Evolutionary conservation across 441 rosid genomes (phyloP).

Genomic region (Gossypium schwendimanii): DNA sequence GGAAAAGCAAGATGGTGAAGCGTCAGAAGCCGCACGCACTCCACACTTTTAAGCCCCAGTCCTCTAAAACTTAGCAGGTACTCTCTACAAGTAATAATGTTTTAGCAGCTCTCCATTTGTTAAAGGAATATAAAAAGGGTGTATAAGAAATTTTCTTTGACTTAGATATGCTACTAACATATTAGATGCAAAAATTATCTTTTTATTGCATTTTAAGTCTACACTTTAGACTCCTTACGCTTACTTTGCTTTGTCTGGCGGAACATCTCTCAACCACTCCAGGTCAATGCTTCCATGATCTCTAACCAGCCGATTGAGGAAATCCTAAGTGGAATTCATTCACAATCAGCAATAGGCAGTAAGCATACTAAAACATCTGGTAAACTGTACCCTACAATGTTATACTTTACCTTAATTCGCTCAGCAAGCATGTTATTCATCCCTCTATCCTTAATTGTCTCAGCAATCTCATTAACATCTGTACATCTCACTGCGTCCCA

Average conservation of each 20-base stretch:
- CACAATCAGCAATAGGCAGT: slow-evolving; percentile 15
- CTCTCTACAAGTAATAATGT: slow-evolving; percentile 33
- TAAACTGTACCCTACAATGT: not conserved
- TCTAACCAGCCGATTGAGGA: slow-evolving; percentile 46
- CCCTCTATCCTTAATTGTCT: slow-evolving; percentile 55
- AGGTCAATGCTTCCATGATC: slow-evolving; percentile 59
- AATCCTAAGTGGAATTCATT: slow-evolving; percentile 42
- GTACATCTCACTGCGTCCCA: slow-evolving; percentile 56
- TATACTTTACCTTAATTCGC: slow-evolving; percentile 49
- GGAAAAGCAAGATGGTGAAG: slow-evolving; percentile 74
- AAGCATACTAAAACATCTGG: not conserved
- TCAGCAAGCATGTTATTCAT: slow-evolving; percentile 65
- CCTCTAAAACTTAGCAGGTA: slow-evolving; percentile 57
- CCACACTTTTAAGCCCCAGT: slow-evolving; percentile 60
- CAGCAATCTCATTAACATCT: slow-evolving; percentile 43
- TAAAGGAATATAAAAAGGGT: not conserved
- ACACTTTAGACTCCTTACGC: slow-evolving; percentile 18
- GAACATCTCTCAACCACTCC: slow-evolving; percentile 73
- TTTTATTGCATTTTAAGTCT: not conserved
- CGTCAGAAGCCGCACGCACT: slow-evolving; percentile 66
- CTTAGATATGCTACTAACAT: not conserved
- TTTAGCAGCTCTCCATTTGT: not conserved
- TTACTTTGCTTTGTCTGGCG: slow-evolving; percentile 71
- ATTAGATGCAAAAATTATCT: not conserved
- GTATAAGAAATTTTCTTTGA: not conserved